Conservation (phyloP, 306 rosid species). For the Rosa persica region DNA sequence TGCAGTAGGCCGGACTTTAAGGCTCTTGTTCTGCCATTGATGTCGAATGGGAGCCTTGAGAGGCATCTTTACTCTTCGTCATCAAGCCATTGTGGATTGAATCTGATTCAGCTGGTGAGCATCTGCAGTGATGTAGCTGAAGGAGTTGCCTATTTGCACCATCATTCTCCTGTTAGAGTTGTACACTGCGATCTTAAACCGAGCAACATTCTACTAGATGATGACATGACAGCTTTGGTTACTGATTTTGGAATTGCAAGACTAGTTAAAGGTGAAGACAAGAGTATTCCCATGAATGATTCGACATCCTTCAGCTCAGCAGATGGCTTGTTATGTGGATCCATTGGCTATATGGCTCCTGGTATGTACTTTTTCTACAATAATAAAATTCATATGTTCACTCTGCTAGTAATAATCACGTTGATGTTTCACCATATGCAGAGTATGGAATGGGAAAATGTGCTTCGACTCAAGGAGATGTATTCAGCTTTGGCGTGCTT, state of each 20-base stretch:
- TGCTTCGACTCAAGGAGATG: constrained; percentile 79
- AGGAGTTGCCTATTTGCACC: constrained; percentile 85
- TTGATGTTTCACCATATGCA: constrained; percentile 23
- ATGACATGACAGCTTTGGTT: constrained; percentile 78
- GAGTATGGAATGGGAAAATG: constrained; percentile 84
- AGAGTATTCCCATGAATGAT: constrained; percentile 16
- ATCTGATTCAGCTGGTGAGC: constrained; percentile 65
- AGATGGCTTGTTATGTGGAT: constrained; percentile 75
- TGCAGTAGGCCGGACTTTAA: constrained; percentile 77
- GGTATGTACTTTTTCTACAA: constrained; percentile 43
- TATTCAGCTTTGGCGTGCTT: constrained; percentile 79
- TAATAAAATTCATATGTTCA: not conserved
- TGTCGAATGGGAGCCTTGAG: constrained; percentile 89
- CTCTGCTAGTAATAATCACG: not conserved
- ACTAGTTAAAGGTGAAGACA: constrained; percentile 48
- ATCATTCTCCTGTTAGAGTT: constrained; percentile 72
- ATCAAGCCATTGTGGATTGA: constrained; percentile 35
- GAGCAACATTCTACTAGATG: constrained; percentile 82
- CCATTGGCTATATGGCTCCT: constrained; percentile 92
- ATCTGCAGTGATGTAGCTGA: constrained; percentile 90
- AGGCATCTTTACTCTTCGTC: constrained; percentile 56
- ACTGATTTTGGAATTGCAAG: constrained; percentile 91
- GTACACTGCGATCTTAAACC: constrained; percentile 96
- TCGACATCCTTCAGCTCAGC: constrained; percentile 62
- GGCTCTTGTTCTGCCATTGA: constrained; percentile 89